phyloP scores from a whole-genome alignment of 176 grass and related monocot genomes.

The Rhynchospora tenuis region DNA sequence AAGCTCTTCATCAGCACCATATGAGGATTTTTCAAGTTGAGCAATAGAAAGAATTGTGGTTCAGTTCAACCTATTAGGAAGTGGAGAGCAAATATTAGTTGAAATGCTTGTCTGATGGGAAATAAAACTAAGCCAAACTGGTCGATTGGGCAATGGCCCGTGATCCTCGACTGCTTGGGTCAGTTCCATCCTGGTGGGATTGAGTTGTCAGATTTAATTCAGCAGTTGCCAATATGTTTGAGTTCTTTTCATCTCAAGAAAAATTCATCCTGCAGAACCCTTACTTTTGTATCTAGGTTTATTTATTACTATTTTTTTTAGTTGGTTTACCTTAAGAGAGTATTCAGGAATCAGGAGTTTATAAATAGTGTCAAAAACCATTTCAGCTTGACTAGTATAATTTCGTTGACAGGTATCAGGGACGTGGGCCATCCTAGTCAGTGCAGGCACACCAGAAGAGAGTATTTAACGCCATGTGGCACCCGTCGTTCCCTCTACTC shows the following conservation, averaged over 20 bases:
- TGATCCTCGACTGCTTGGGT: not conserved
- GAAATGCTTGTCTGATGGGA: not conserved
- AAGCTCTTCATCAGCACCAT: no score
- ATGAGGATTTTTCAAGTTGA: no score
- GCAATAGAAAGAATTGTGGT: no score
- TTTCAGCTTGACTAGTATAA: not conserved
- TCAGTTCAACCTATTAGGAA: no score
- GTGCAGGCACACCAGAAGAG: constrained; percentile 83
- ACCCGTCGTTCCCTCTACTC: constrained; percentile 55
- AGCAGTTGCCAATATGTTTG: not conserved
- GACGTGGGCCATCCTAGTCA: constrained; percentile 62
- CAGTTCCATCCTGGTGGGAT: not conserved
- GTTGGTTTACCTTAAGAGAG: not conserved
- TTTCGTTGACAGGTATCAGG: constrained; percentile 18
- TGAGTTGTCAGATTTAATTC: not conserved
- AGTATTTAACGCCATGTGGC: constrained; percentile 95
- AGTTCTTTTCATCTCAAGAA: not conserved
- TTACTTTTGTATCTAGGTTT: not conserved
- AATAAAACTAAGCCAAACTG: not conserved
- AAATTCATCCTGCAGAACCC: not conserved
- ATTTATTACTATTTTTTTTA: not conserved
- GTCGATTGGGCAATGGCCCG: not conserved
- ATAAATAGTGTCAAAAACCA: not conserved
- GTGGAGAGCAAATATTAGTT: not conserved
- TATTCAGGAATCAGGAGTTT: not conserved